These are phyloP conservation scores for Stylonectria norvegica DNA, from an alignment of 2,329 filamentous ascomycete species.

Conservation along the genomic window DNA sequence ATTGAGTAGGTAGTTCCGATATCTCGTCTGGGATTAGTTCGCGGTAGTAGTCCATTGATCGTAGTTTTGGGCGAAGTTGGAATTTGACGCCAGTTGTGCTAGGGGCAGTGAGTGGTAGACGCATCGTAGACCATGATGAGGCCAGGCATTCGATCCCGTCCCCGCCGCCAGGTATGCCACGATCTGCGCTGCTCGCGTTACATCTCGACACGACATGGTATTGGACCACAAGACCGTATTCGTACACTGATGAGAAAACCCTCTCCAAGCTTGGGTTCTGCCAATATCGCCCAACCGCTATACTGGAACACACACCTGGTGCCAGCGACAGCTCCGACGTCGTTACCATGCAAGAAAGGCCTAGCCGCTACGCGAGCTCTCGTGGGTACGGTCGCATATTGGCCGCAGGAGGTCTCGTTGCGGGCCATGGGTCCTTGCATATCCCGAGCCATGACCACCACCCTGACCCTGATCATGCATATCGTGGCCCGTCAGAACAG, in stretches of 20 bases:
- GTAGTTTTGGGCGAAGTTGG: conserved; percentile 13
- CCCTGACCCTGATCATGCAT: conserved; percentile 18
- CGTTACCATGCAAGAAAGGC: conserved; percentile 20
- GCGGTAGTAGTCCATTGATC: background rate
- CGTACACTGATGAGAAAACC: conserved; percentile 13
- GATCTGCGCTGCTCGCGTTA: conserved; percentile 17
- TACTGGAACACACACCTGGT: conserved; percentile 25
- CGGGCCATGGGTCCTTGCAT: conserved; percentile 15
- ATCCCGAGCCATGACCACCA: conserved; percentile 8
- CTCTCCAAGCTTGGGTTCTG: conserved; percentile 8
- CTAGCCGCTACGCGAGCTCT: conserved; percentile 19
- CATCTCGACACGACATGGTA: conserved; percentile 26
- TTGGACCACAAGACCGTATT: conserved; percentile 21
- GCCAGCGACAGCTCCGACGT: conserved; percentile 20
- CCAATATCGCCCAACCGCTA: conserved; percentile 15
- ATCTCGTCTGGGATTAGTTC: background rate
- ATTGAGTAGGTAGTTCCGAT: background rate
- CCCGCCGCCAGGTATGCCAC: conserved; percentile 9
- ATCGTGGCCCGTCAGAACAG: conserved; percentile 19
- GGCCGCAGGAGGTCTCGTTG: conserved; percentile 23
- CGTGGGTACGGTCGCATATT: conserved; percentile 23
- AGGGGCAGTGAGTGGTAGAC: background rate
- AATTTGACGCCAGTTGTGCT: conserved; percentile 4
- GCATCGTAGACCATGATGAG: conserved; percentile 4
- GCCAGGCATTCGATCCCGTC: conserved; percentile 8